Conservation (phyloP, 169 alveolate species). For the Haemoproteus tartakovskyi region DNA sequence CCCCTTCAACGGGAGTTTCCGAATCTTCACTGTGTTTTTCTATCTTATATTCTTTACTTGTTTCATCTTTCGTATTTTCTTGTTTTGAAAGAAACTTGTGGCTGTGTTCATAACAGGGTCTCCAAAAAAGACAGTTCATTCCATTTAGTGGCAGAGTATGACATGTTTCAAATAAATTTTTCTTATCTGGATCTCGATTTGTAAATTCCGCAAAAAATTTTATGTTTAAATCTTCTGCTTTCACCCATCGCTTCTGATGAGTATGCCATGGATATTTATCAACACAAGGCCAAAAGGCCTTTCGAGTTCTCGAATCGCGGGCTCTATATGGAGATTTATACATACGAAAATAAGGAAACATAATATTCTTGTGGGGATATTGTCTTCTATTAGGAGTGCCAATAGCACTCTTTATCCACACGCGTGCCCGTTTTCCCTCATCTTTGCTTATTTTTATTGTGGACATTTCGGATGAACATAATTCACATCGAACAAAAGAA, state of each 20-base stretch:
- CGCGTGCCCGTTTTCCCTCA: slow-evolving; percentile 40
- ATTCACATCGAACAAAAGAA: not conserved
- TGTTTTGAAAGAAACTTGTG: slow-evolving; percentile 23
- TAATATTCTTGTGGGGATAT: slow-evolving; percentile 66
- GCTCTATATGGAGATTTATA: slow-evolving; percentile 80
- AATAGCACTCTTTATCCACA: slow-evolving; percentile 58
- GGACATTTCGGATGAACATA: slow-evolving; percentile 1
- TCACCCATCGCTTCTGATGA: slow-evolving; percentile 75
- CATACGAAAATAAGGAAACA: slow-evolving; percentile 76
- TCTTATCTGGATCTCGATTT: slow-evolving; percentile 28
- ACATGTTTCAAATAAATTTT: slow-evolving; percentile 71
- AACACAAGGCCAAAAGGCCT: slow-evolving; percentile 75
- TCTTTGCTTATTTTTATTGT: slow-evolving; percentile 54
- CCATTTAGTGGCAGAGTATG: slow-evolving; percentile 80
- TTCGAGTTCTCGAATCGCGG: slow-evolving; percentile 74
- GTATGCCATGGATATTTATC: slow-evolving; percentile 82
- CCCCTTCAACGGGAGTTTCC: not conserved
- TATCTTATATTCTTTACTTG: not conserved
- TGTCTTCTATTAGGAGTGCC: slow-evolving; percentile 65
- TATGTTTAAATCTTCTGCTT: slow-evolving; percentile 61
- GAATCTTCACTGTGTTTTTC: slow-evolving; percentile 5
- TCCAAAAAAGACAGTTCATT: slow-evolving; percentile 73
- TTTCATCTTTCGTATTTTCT: not conserved
- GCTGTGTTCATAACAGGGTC: slow-evolving; percentile 14
- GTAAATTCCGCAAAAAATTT: slow-evolving; percentile 72